Percentiles rank a stretch among this genome's conserved stretches.
Conservation (phyloP, 805 yeast genomes). For the Candida gorgasii region DNA sequence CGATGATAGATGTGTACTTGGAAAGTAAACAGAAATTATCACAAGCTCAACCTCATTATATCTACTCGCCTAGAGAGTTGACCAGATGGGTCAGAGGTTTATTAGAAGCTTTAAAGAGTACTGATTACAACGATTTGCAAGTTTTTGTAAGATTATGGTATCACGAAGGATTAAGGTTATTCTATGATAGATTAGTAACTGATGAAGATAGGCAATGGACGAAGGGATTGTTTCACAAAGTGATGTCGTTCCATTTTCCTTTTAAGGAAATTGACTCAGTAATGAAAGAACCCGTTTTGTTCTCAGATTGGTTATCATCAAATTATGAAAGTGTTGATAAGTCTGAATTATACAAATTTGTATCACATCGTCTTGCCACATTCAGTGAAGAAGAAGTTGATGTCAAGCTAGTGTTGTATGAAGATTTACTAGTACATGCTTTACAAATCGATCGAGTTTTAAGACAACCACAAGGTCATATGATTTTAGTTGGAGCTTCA, state of each 20-base stretch:
- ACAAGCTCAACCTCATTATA: slow-evolving; percentile 54
- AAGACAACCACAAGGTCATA: slow-evolving; percentile 85
- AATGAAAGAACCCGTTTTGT: slow-evolving; percentile 56
- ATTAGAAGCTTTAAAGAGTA: slow-evolving; percentile 46
- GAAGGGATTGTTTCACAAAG: slow-evolving; percentile 28
- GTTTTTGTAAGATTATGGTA: slow-evolving; percentile 67
- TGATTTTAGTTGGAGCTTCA: slow-evolving; percentile 80
- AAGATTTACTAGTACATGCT: slow-evolving; percentile 71
- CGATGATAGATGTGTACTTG: slow-evolving; percentile 67
- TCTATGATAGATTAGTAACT: slow-evolving; percentile 66
- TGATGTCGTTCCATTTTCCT: slow-evolving; percentile 47
- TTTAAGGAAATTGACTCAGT: slow-evolving; percentile 35
- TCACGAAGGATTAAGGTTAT: slow-evolving; percentile 78
- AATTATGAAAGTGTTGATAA: slow-evolving; percentile 58
- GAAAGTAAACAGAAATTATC: slow-evolving; percentile 44
- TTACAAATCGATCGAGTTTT: slow-evolving; percentile 80
- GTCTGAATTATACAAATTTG: slow-evolving; percentile 51
- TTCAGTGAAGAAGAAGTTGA: slow-evolving; percentile 81
- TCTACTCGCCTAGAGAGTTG: slow-evolving; percentile 86
- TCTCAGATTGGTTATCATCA: slow-evolving; percentile 72
- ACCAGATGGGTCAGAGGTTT: slow-evolving; percentile 88
- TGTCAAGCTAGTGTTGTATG: slow-evolving; percentile 59
- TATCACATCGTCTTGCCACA: slow-evolving; percentile 61
- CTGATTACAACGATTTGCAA: slow-evolving; percentile 35
- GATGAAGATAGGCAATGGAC: slow-evolving; percentile 53